Evolutionary conservation across 805 yeast genomes (phyloP).

Genomic region (Candida koratica): DNA sequence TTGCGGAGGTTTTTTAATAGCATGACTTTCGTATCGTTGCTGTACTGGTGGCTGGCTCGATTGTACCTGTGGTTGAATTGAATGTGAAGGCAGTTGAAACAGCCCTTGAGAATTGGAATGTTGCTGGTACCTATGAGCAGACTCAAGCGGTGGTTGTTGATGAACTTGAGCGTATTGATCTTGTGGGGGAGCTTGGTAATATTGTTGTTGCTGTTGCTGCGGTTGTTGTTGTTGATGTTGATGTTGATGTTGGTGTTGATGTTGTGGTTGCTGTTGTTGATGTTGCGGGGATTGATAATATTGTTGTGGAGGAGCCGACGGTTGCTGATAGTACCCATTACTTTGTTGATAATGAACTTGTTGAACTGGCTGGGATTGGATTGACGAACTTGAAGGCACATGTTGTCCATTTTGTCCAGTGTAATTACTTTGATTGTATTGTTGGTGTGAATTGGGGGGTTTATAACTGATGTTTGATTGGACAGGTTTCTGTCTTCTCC

Average conservation of each 20-base stretch:
- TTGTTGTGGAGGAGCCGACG: constrained; percentile 14
- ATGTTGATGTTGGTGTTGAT: constrained; percentile 12
- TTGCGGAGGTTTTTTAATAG: constrained; percentile 14
- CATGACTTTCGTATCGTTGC: constrained; percentile 14
- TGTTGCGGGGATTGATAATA: constrained; percentile 16
- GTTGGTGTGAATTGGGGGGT: constrained; percentile 16
- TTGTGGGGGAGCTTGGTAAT: constrained; percentile 1
- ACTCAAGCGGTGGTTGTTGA: constrained; percentile 3
- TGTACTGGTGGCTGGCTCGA: constrained; percentile 12
- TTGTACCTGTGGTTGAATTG: constrained; percentile 10
- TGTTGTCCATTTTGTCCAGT: constrained; percentile 9
- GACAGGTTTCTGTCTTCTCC: constrained; percentile 12
- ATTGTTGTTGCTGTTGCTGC: constrained; percentile 9
- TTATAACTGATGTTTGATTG: constrained; percentile 13
- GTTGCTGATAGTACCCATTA: constrained; percentile 1
- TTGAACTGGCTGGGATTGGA: constrained; percentile 2
- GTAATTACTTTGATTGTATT: constrained; percentile 3
- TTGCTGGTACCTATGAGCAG: constrained; percentile 13
- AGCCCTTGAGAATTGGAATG: constrained; percentile 18
- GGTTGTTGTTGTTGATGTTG: constrained; percentile 15
- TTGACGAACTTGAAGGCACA: constrained; percentile 2
- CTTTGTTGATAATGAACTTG: constrained; percentile 9
- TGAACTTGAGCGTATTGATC: neutral
- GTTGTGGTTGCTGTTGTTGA: constrained; percentile 18
- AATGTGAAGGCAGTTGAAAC: constrained; percentile 11